Percentiles rank a stretch among this genome's conserved stretches.
phyloP scores from a whole-genome alignment of 495 filamentous ascomycete species.

The Aspergillus bridgeri region DNA sequence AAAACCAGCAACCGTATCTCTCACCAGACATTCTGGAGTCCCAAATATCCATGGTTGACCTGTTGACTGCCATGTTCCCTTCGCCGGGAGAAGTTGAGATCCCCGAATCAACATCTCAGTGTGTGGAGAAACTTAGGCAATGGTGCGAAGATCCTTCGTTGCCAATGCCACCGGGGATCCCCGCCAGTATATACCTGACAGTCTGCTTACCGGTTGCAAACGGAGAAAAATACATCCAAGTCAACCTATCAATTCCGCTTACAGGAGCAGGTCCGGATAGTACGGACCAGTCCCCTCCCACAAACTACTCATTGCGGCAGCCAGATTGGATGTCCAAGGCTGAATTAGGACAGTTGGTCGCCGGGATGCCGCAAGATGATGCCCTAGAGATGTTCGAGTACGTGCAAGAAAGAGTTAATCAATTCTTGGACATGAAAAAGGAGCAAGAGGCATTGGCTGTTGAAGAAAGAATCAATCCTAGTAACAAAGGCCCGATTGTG shows the following conservation, averaged over 20 bases:
- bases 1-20: conserved; percentile 14
- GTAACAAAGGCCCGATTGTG: conserved; percentile 17
- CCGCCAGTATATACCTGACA: conserved; percentile 24
- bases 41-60: conserved; percentile 37
- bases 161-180: conserved; percentile 15
- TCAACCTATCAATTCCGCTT: conserved; percentile 36
- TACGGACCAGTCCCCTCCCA: conserved; percentile 25
- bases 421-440: conserved; percentile 15
- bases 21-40: conserved; percentile 30
- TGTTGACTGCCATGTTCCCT: conserved; percentile 37
- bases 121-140: conserved; percentile 29
- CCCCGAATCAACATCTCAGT: conserved; percentile 28
- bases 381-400: conserved; percentile 34
- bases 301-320: conserved; percentile 34
- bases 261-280: conserved; percentile 17
- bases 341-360: conserved; percentile 26
- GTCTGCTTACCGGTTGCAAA: conserved; percentile 27
- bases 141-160: conserved; percentile 27
- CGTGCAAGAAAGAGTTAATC: conserved; percentile 24
- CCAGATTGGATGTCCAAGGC: conserved; percentile 44
- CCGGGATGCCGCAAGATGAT: conserved; percentile 30
- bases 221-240: conserved; percentile 28
- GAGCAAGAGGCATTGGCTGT: conserved; percentile 18
- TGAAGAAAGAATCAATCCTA: conserved; percentile 1
- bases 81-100: conserved; percentile 34